Evolutionary conservation across 1,139 yeast genomes (phyloP).

Genomic region (Saccharomyces hybrid): DNA sequence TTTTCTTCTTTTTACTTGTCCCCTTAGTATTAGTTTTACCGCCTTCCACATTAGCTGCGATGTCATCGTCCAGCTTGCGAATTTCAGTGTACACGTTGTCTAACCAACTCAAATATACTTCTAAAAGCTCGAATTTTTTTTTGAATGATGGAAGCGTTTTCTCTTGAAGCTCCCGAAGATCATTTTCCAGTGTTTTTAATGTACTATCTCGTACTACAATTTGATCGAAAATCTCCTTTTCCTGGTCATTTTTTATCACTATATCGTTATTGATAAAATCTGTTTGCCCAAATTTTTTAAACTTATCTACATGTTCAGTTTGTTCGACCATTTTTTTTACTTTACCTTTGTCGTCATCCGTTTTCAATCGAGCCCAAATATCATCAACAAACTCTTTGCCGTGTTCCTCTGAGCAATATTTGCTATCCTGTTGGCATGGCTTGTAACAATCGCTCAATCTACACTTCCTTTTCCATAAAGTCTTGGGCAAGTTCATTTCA

Average conservation of each 20-base stretch:
- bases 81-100: conserved; percentile 20
- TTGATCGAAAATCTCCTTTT: conserved; percentile 5
- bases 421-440: conserved; percentile 49
- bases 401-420: conserved; percentile 71
- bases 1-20: conserved; percentile 9
- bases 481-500: conserved; percentile 27
- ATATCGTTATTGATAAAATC: conserved; percentile 16
- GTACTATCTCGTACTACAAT: conserved; percentile 28
- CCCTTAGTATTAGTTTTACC: conserved; percentile 9
- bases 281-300: conserved; percentile 18
- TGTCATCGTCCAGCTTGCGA: conserved; percentile 10
- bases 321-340: conserved; percentile 18
- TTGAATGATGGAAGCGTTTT: conserved; percentile 17
- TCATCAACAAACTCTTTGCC: conserved; percentile 49
- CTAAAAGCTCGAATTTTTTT: conserved; percentile 13
- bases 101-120: conserved; percentile 26
- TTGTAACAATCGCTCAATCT: conserved; percentile 50
- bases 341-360: conserved; percentile 10
- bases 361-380: conserved; percentile 22
- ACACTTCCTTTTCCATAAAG: conserved; percentile 73
- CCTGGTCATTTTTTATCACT: conserved; percentile 33
- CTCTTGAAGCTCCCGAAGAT: conserved; percentile 15
- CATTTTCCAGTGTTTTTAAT: conserved; percentile 13
- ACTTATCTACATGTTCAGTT: conserved; percentile 20
- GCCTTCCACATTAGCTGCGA: conserved; percentile 13